Evolutionary conservation across 306 rosid genomes (phyloP).

Genomic region (Glycyrrhiza uralensis): DNA sequence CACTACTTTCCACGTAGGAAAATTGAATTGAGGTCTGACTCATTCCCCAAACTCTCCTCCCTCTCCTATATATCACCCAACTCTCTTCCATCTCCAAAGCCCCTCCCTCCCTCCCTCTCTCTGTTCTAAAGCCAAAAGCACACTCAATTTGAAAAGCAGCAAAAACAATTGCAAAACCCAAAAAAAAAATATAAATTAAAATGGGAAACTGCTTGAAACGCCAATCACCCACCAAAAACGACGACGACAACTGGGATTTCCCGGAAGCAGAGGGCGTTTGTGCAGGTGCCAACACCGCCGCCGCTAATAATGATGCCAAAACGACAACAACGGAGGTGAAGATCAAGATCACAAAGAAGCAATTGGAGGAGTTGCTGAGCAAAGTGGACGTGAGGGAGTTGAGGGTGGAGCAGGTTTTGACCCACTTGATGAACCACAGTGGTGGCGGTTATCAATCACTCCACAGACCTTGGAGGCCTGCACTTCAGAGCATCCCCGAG

Average conservation of each 20-base stretch:
- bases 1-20: slow-evolving; percentile 42
- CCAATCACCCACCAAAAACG: slow-evolving; percentile 38
- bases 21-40: slow-evolving; percentile 35
- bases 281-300: neutral
- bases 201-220: slow-evolving; percentile 86
- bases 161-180: neutral
- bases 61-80: slow-evolving; percentile 23
- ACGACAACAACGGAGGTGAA: slow-evolving; percentile 48
- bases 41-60: slow-evolving; percentile 15
- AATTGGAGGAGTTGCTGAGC: slow-evolving; percentile 57
- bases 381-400: slow-evolving; percentile 50
- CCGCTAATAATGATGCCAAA: neutral
- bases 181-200: no score
- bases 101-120: neutral
- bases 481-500: slow-evolving; percentile 84
- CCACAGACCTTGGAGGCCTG: slow-evolving; percentile 70
- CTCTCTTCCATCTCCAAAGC: neutral
- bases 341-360: slow-evolving; percentile 85
- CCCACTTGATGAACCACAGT: slow-evolving; percentile 45
- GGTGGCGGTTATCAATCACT: slow-evolving; percentile 36
- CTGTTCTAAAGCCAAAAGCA: neutral
- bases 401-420: slow-evolving; percentile 58
- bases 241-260: slow-evolving; percentile 47
- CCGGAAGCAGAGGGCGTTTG: neutral
- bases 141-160: neutral